phyloP scores from a whole-genome alignment of 805 yeast species.

The Schwanniomyces occidentalis region DNA sequence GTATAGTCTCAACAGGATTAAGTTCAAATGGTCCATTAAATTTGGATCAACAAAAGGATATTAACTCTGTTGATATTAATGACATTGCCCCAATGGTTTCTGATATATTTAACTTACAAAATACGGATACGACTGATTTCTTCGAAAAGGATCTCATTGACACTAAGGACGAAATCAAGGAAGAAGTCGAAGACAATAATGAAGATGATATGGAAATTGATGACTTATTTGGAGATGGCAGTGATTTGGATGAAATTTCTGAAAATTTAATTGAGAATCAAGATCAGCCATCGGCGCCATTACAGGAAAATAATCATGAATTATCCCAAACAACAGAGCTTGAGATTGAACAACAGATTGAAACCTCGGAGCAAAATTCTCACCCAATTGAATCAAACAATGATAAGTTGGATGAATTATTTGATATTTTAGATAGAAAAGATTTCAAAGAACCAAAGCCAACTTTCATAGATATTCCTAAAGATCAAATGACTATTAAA shows the following conservation, averaged over 20 bases:
- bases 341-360: no score
- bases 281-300: no score
- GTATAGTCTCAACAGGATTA: slow-evolving; percentile 20
- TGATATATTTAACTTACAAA: slow-evolving; percentile 13
- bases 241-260: slow-evolving; percentile 14
- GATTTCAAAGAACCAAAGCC: slow-evolving; percentile 3
- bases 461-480: slow-evolving; percentile 50
- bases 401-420: not conserved
- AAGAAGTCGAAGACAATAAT: slow-evolving; percentile 4
- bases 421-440: not conserved
- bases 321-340: no score
- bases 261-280: slow-evolving; percentile 2
- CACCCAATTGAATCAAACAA: no score
- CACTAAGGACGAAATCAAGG: not conserved
- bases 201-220: slow-evolving; percentile 26
- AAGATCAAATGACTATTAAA: slow-evolving; percentile 56
- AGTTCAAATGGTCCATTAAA: slow-evolving; percentile 17
- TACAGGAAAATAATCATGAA: no score
- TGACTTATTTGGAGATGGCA: slow-evolving; percentile 36
- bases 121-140: slow-evolving; percentile 14
- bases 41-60: slow-evolving; percentile 15
- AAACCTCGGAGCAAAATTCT: no score
- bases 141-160: slow-evolving; percentile 5
- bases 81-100: slow-evolving; percentile 13
- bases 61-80: slow-evolving; percentile 12